phyloP scores from a whole-genome alignment of 2,329 filamentous ascomycete species.

The Gliomastix tumulicola region DNA sequence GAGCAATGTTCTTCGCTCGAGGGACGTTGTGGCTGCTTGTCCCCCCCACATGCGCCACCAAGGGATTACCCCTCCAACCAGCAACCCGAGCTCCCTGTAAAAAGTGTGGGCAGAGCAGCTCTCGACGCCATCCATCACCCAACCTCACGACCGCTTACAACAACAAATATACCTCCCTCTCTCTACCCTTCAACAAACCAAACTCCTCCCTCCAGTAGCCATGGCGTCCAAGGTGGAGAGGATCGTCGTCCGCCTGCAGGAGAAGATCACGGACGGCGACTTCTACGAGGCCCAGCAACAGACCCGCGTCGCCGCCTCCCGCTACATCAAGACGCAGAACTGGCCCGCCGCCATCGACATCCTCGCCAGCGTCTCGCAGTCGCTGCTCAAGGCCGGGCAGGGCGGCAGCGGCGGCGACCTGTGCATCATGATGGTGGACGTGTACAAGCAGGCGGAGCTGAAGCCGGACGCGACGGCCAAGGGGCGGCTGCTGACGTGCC shows the following conservation, averaged over 20 bases:
- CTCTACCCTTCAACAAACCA: too few relatives aligned
- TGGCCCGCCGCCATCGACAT: constrained; percentile 83
- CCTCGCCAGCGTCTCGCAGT: constrained; percentile 74
- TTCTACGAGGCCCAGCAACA: constrained; percentile 99
- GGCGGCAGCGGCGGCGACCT: constrained; percentile 89
- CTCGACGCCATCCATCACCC: too few relatives aligned
- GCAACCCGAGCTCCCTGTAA: too few relatives aligned
- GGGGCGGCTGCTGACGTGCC: constrained; percentile 67
- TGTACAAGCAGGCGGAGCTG: constrained; percentile 81
- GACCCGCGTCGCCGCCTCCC: constrained; percentile 87
- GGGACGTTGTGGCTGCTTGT: too few relatives aligned
- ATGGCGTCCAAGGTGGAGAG: constrained; percentile 34
- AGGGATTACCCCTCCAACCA: too few relatives aligned
- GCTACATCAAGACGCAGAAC: constrained; percentile 84
- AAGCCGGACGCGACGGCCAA: constrained; percentile 68
- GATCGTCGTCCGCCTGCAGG: constrained; percentile 63
- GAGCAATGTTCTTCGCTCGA: too few relatives aligned
- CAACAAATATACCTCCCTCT: too few relatives aligned
- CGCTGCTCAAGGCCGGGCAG: constrained; percentile 86
- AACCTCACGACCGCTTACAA: too few relatives aligned
- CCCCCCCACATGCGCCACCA: too few relatives aligned
- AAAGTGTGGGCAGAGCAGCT: too few relatives aligned
- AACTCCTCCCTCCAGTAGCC: too few relatives aligned
- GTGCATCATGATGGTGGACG: constrained; percentile 79
- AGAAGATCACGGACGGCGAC: constrained; percentile 83